Base-by-base conservation (phyloP, 352 stramenopile species). In the Phytophthora pisi region DNA sequence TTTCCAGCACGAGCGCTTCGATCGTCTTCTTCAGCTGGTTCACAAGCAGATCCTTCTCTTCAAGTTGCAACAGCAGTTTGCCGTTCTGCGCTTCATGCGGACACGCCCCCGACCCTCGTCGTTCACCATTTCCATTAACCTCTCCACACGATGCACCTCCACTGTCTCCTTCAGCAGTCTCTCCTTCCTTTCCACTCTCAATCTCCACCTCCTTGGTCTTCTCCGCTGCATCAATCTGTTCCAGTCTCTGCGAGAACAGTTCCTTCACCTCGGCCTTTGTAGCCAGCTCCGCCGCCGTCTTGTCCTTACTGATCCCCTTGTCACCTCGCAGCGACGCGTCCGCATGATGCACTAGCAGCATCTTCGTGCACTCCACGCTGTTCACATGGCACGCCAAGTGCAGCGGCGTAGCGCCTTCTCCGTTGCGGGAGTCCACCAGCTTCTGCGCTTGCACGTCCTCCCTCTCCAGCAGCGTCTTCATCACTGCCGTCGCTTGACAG, bases 11-110 rank as follows among this genome's bases (percentile, higher is more conserved):
- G 5, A 96, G 75, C 7, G 68, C 60, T 61, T 96, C 88, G 23
- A 96, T 95, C 4, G 85, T 93, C 40, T 79, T 81, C 57, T 91
- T 89, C 53, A 96, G 73, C 57, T 96, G 86, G 13, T 76, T 79
- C 20, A 95, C 88, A 5, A 96, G 63, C 54, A 93, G 38, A 64
- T 96, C 82, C 50, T 95, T 95, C 59, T 96, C 88, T 70, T 96
- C 88, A 5, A 96, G 64, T 47, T 93, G 80, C 62, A 90, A 60
- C 60, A 74, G 13, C n/a, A 89, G 49, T 23, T 72, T 81, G 4
- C 62, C 47, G 51, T 70, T 74, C 36, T 78, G 67, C 7, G 52
- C 31, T 54, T 78, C 65, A 51, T 83, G 67, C 5, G 67, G 45
- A 24, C 72, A 77, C 10, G 58, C 31, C 28, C 15, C 45, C 7